Conservation (phyloP, 2,329 filamentous ascomycete genomes). For the Knoxdaviesia proteae region DNA sequence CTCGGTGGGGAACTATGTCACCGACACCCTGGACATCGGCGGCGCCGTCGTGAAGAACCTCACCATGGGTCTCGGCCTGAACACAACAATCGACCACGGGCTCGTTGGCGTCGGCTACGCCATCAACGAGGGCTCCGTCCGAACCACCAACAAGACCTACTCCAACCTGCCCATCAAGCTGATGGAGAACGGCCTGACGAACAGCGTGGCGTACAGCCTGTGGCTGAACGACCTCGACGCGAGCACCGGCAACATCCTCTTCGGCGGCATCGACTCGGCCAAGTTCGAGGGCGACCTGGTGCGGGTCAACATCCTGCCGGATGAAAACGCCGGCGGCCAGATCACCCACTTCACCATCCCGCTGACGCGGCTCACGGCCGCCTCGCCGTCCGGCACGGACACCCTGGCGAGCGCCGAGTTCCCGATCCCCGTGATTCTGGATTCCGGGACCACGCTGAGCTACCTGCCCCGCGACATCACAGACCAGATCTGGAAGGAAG, state of each 20-base stretch:
- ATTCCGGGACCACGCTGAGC: constrained; percentile 54
- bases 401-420: constrained; percentile 18
- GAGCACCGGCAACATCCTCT: constrained; percentile 50
- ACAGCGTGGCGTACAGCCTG: constrained; percentile 47
- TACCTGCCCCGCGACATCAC: constrained; percentile 46
- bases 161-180: constrained; percentile 45
- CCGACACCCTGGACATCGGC: constrained; percentile 33
- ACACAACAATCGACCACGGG: constrained; percentile 34
- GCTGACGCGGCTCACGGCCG: constrained; percentile 24
- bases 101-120: constrained; percentile 40
- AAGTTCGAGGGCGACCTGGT: constrained; percentile 48
- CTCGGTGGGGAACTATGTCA: constrained; percentile 35
- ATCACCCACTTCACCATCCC: constrained; percentile 26
- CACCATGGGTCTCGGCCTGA: constrained; percentile 34
- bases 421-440: constrained; percentile 43
- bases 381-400: constrained; percentile 27
- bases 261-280: constrained; percentile 59
- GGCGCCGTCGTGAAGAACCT: constrained; percentile 28
- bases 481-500: constrained; percentile 28
- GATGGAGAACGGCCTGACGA: constrained; percentile 39
- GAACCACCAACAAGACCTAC: constrained; percentile 16
- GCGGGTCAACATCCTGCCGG: constrained; percentile 31
- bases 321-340: constrained; percentile 18
- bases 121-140: constrained; percentile 24
- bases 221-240: constrained; percentile 42